Percentiles rank a stretch among this genome's conserved stretches.
Conservation (phyloP, 169 alveolate species). For the Babesia ovata region DNA sequence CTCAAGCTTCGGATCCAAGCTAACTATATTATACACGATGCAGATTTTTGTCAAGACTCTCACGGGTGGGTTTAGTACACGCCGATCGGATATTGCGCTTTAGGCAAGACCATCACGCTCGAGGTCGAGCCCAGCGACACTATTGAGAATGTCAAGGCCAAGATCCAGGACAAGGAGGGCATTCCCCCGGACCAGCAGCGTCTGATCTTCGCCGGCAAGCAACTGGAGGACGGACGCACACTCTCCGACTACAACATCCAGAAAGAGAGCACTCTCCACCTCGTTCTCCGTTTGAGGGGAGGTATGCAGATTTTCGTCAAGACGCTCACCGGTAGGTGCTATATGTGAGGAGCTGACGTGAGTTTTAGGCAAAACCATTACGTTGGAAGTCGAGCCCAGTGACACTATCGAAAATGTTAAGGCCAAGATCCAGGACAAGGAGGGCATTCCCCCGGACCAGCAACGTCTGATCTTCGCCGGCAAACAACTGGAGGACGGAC, state of each 20-base stretch:
- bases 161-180: slow-evolving; percentile 97
- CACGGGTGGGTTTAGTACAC: slow-evolving; percentile 64
- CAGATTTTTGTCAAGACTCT: slow-evolving; percentile 65
- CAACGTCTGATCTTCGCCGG: slow-evolving; percentile 99
- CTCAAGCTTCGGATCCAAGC: not conserved
- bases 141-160: slow-evolving; percentile 96
- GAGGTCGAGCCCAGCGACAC: slow-evolving; percentile 96
- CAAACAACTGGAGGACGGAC: slow-evolving; percentile 97
- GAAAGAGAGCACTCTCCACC: slow-evolving; percentile 96
- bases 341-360: not conserved
- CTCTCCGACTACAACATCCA: slow-evolving; percentile 98
- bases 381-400: slow-evolving; percentile 94
- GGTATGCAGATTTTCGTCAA: slow-evolving; percentile 82
- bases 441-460: slow-evolving; percentile 99
- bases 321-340: slow-evolving; percentile 75
- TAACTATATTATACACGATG: slow-evolving; percentile 1
- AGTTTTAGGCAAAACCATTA: slow-evolving; percentile 83
- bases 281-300: slow-evolving; percentile 98
- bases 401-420: slow-evolving; percentile 97
- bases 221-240: slow-evolving; percentile 98
- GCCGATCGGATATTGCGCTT: slow-evolving; percentile 50
- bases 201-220: slow-evolving; percentile 98
- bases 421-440: slow-evolving; percentile 96
- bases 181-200: slow-evolving; percentile 99
- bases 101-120: slow-evolving; percentile 91